Percentiles rank a stretch among this genome's conserved stretches.
phyloP scores from a whole-genome alignment of 306 rosid genomes.

The Amphicarpaea edgeworthii region DNA sequence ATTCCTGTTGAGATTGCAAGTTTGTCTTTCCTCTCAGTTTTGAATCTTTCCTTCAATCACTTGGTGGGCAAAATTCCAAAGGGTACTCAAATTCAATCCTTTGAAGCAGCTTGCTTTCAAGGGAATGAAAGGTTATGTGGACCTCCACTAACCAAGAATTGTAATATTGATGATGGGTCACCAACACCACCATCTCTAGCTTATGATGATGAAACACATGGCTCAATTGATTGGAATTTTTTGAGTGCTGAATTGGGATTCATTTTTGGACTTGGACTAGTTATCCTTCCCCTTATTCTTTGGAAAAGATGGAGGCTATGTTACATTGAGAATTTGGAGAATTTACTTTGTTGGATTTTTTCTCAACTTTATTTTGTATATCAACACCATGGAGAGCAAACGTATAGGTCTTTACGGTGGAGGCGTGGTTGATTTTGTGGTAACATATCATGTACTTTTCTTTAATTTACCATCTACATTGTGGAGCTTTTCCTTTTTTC shows the following conservation, averaged over 20 bases:
- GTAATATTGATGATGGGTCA: not conserved
- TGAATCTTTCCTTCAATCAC: constrained; percentile 52
- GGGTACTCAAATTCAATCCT: constrained; percentile 42
- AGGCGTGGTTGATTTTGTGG: not conserved
- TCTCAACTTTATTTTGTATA: constrained; percentile 20
- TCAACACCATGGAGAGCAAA: not conserved
- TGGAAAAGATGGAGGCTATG: constrained; percentile 35
- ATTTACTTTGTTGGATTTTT: constrained; percentile 9
- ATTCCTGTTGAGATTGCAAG: constrained; percentile 44
- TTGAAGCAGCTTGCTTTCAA: constrained; percentile 31
- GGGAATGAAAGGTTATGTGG: constrained; percentile 49
- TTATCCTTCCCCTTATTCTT: constrained; percentile 8
- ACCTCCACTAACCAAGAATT: constrained; percentile 31
- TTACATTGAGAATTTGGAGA: constrained; percentile 13
- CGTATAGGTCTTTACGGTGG: constrained; percentile 26
- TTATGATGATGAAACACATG: not conserved
- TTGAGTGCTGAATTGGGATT: constrained; percentile 39
- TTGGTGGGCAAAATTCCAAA: constrained; percentile 46
- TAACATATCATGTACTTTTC: not conserved
- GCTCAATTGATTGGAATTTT: constrained; percentile 19
- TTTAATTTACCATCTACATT: too few relatives aligned
- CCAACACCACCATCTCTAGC: not conserved
- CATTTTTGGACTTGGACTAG: constrained; percentile 15
- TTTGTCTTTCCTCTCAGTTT: constrained; percentile 36
- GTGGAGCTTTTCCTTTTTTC: too few relatives aligned